Evolutionary conservation across 495 filamentous ascomycete genomes (phyloP), one percentile per base, ranked within the genome.

Genomic region (Aspergillus sparsus): DNA sequence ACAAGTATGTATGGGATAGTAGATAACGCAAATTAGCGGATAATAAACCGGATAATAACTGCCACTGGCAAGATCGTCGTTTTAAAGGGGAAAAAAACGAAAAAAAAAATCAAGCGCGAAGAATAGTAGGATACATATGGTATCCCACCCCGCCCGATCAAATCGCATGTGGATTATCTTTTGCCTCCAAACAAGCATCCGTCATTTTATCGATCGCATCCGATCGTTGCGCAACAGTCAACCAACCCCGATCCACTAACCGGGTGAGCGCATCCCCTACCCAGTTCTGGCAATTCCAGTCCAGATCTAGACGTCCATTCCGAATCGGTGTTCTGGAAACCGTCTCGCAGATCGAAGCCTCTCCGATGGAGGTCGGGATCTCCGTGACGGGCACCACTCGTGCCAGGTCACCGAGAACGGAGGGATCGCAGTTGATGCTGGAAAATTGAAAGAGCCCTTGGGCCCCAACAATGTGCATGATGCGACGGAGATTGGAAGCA

Each of bases 381-480:
- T 58, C 64, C 6, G 55, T 58, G 4, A 73, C 68, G 7, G 65
- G 62, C 1, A 71, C 61, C 33, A 62, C 60, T 5, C 37, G 53
- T 5, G 80, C 78, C 39, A 88, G 82, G 58, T 91, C 87, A 31
- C 89, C 89, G 6, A 64, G 61, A 39, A 75, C 79, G 50, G 80
- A 77, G 4, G 56, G 62, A 9, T 70, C 67, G 15, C 75, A 70
- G 33, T 76, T 70, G 33, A 72, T 67, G 39, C 73, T 69, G 5
- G 60, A 39, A 57, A 64, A 73, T 15, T 62, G 44, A 55, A 71
- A 73, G 42, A 73, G 66, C 7, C 68, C 68, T 7, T 69, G 67
- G 27, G 67, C 66, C 49, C 67, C 69, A 16, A 64, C 59, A 5
- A 68, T 64, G 44, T 71, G 71, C 55, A 73, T 62, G 11, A 67